These are phyloP conservation scores for Aspergillus pseudonomiae DNA, from an alignment of 2,329 filamentous ascomycete species.

Conservation along the genomic window DNA sequence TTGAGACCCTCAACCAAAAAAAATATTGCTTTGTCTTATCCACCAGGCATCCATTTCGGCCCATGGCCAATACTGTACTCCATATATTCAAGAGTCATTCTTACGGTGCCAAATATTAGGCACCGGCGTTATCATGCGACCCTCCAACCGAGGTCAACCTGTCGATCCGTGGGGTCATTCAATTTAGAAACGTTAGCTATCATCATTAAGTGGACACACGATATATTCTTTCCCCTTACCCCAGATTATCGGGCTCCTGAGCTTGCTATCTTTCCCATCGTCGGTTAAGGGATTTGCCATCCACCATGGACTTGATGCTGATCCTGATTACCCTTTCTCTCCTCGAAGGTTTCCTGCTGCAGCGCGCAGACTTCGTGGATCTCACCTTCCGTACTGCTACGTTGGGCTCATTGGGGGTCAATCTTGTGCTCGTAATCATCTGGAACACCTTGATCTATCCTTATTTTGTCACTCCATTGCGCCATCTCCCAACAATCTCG, in stretches of 20 bases:
- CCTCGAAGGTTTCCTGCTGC: constrained; percentile 33
- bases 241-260: neutral
- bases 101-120: neutral
- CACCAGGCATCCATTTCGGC: neutral
- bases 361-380: constrained; percentile 30
- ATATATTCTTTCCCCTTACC: constrained; percentile 1
- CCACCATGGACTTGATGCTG: constrained; percentile 18
- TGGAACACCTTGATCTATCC: constrained; percentile 55
- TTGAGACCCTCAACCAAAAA: neutral
- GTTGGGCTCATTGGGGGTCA: constrained; percentile 27
- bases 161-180: constrained; percentile 10
- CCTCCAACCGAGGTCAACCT: constrained; percentile 8
- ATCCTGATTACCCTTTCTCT: constrained; percentile 22
- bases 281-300: neutral
- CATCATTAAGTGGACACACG: neutral
- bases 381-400: constrained; percentile 28
- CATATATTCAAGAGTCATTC: neutral
- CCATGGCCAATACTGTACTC: too few species aligned
- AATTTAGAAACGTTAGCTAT: neutral
- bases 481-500: constrained; percentile 52
- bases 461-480: constrained; percentile 53
- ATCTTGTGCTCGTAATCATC: constrained; percentile 27
- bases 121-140: constrained; percentile 2
- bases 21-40: neutral
- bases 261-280: neutral